Base-by-base conservation (phyloP, 192 early-diverging fungal species). In the Martensiomyces pterosporus region DNA sequence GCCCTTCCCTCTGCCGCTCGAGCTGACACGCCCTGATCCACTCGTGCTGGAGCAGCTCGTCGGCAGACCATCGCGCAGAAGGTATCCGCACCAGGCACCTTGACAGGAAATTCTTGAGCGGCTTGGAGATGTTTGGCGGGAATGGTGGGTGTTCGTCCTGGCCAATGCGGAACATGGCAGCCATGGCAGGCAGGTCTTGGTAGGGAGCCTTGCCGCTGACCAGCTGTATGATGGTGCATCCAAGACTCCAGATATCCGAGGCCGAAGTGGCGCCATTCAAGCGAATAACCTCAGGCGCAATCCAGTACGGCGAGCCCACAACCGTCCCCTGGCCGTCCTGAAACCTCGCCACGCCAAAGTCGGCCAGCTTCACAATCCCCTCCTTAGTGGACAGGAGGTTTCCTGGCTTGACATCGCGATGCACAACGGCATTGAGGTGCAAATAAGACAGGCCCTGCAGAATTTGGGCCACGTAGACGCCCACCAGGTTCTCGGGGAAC, bases 11-110 rank as follows among this genome's bases (percentile, higher is more conserved):
- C 48, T 67, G 51, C 5, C 55, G 50, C 49, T 59, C 64, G 22
- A 57, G 52, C 51, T 61, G 43, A 36, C 67, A 71, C 33, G 52
- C 41, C 32, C 43, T 56, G 47, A 69, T 67, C 65, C 61, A 67
- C 42, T 47, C 51, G 55, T 76, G 90, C 29, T 75, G 62, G n/a
- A 83, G 65, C 19, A 94, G 72, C 44, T 80, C 80, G 24, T 58
- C 77, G 8, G 92, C 90, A 0, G 82, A 74, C 4, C 80, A 77
- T 18, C 85, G 71, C 9, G 78, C 64, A 12, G 80, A 79, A n/a
- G 79, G 78, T 49, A 90, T 84, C 49, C 89, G 86, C 23, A 85
- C 82, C 38, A 92, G 88, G 44, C 90, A 92, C 39, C 77, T 61
- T 26, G 79, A 70, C 22, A 94, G 65, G 67, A 92, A 94, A 48